Percentiles rank a stretch among this genome's conserved stretches.
phyloP scores from a whole-genome alignment of 2,329 filamentous ascomycete species.

The Diplodia seriata region DNA sequence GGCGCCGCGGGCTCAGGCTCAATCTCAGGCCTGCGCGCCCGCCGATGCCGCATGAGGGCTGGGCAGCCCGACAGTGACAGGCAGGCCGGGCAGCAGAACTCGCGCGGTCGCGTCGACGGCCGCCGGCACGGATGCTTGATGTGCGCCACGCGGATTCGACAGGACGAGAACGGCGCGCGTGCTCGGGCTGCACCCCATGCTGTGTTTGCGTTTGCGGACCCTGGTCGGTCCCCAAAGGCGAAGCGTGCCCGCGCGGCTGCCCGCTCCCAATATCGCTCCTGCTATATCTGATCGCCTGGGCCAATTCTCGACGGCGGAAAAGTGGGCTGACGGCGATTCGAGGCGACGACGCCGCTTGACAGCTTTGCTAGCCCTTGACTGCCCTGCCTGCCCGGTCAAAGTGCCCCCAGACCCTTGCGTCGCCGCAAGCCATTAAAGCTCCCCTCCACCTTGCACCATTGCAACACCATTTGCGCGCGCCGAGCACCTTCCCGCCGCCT shows the following conservation, averaged over 20 bases:
- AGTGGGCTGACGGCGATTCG: conserved; percentile 29
- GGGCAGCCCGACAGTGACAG: too few relatives aligned
- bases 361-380: conserved; percentile 26
- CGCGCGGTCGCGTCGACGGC: conserved; percentile 16
- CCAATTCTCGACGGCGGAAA: conserved; percentile 29
- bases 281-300: conserved; percentile 27
- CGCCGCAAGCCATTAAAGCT: conserved; percentile 28
- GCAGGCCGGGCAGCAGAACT: neutral
- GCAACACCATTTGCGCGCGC: conserved; percentile 30
- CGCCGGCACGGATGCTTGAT: conserved; percentile 22
- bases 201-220: conserved; percentile 11
- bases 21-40: neutral
- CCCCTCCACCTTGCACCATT: conserved; percentile 30
- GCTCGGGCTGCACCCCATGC: conserved; percentile 23
- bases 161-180: conserved; percentile 16
- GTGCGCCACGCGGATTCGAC: conserved; percentile 20
- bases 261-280: conserved; percentile 25
- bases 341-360: conserved; percentile 20
- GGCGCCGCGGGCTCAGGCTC: neutral
- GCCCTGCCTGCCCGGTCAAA: conserved; percentile 19
- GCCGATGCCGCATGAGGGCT: conserved; percentile 7
- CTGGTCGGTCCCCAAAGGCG: conserved; percentile 19
- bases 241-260: conserved; percentile 27
- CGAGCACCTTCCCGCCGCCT: conserved; percentile 23
- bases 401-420: conserved; percentile 28